Conservation (phyloP, 2,329 filamentous ascomycete genomes). For the Colletotrichum sp. region DNA sequence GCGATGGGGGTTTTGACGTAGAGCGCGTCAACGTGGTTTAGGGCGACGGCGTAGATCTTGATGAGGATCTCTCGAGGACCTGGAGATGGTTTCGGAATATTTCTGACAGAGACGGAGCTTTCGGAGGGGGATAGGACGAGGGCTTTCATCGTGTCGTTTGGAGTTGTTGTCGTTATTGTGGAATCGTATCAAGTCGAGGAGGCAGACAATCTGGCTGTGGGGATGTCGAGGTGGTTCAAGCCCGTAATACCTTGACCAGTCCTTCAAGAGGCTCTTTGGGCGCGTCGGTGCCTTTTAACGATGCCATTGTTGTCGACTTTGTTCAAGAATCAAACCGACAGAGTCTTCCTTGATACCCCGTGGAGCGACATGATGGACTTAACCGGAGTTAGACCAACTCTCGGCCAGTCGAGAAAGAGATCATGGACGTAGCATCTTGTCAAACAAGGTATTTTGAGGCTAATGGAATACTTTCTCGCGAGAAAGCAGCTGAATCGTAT, state of each 20-base stretch:
- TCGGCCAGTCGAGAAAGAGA: neutral
- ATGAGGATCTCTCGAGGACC: conserved; percentile 25
- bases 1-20: conserved; percentile 40
- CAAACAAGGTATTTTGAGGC: neutral
- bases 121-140: neutral
- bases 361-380: neutral
- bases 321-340: neutral
- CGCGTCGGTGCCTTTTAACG: neutral
- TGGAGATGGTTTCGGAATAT: neutral
- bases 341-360: neutral
- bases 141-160: neutral
- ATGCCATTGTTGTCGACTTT: neutral
- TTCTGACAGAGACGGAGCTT: neutral
- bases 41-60: conserved; percentile 27
- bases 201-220: no score
- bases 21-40: conserved; percentile 34
- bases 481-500: neutral
- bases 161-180: neutral
- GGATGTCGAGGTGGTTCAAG: rapidly evolving
- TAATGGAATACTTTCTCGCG: rapidly evolving
- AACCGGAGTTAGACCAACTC: neutral
- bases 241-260: no score
- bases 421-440: neutral
- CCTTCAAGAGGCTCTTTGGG: no score
- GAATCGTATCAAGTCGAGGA: no score